phyloP scores from a whole-genome alignment of 1,284 basidiomycete genomes.

The Rhodotorula sp. region DNA sequence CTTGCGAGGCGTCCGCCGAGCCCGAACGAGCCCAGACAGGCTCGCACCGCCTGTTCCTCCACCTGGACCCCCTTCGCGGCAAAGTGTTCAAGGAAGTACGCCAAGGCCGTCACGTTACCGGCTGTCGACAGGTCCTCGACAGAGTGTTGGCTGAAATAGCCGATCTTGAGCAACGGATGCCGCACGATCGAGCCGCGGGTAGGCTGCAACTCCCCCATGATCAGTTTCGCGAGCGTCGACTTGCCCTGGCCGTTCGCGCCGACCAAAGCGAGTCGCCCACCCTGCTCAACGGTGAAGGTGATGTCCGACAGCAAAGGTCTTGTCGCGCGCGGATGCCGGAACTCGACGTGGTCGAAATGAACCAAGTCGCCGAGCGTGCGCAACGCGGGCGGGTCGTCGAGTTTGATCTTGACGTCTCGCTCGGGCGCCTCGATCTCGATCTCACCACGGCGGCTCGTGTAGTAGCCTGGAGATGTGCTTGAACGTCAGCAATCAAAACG shows the following conservation, averaged over 20 bases:
- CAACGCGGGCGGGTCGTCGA: constrained; percentile 57
- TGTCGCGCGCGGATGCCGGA: constrained; percentile 50
- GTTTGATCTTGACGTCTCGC: constrained; percentile 55
- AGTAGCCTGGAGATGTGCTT: constrained; percentile 50
- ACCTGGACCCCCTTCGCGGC: constrained; percentile 47
- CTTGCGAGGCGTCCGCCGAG: constrained; percentile 55
- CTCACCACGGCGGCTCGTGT: constrained; percentile 54
- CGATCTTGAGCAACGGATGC: constrained; percentile 61
- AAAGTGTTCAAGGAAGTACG: constrained; percentile 49
- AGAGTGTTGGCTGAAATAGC: constrained; percentile 53
- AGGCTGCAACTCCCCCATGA: constrained; percentile 58
- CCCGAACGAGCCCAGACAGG: constrained; percentile 57
- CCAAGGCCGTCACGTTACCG: constrained; percentile 49
- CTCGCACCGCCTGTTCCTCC: constrained; percentile 54
- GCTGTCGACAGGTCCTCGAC: constrained; percentile 50
- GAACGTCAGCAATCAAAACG: not conserved
- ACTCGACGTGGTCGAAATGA: constrained; percentile 56
- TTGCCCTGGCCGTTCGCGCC: constrained; percentile 62
- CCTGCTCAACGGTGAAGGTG: constrained; percentile 59
- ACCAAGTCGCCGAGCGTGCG: constrained; percentile 59
- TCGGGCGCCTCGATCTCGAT: constrained; percentile 54
- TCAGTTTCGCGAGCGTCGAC: constrained; percentile 58
- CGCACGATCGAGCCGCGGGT: constrained; percentile 59
- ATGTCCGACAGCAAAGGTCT: constrained; percentile 57
- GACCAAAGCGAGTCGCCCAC: constrained; percentile 60